Conservation (phyloP, 345 rosid genomes). For the Salix caprea region DNA sequence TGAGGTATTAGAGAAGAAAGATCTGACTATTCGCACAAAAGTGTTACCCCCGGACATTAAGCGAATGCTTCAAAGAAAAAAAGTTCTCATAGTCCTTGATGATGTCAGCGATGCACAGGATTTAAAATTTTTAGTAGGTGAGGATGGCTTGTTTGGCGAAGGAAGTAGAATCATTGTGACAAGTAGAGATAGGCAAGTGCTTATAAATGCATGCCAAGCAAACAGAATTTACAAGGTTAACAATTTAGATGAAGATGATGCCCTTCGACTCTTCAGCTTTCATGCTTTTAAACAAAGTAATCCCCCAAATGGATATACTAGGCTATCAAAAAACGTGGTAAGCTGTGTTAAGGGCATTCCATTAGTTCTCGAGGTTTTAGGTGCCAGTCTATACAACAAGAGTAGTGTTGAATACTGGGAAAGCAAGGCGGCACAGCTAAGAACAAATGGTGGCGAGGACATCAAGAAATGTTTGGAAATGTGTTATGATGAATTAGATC, state of each 20-base stretch:
- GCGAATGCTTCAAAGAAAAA: background rate
- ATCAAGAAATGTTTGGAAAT: background rate
- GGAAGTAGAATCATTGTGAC: background rate
- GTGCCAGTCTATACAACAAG: background rate
- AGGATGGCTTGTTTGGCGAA: background rate
- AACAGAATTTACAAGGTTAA: background rate
- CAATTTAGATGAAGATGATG: background rate
- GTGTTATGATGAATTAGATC: background rate
- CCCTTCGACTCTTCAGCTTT: background rate
- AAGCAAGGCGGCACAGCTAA: background rate
- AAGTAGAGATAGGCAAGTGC: conserved; percentile 1
- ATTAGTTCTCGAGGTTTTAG: conserved; percentile 2
- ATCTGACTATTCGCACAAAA: no score
- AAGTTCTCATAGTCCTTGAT: conserved; percentile 1
- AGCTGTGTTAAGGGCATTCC: background rate
- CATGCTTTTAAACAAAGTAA: background rate
- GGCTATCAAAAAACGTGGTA: background rate
- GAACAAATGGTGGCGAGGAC: background rate
- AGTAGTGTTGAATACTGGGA: background rate
- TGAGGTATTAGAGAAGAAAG: background rate
- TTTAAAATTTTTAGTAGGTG: background rate
- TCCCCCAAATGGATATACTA: background rate
- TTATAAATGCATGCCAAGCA: background rate
- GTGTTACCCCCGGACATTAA: no score
- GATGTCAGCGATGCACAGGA: background rate